Base-by-base conservation (phyloP, 441 rosid species). In the Mallotus japonicus region DNA sequence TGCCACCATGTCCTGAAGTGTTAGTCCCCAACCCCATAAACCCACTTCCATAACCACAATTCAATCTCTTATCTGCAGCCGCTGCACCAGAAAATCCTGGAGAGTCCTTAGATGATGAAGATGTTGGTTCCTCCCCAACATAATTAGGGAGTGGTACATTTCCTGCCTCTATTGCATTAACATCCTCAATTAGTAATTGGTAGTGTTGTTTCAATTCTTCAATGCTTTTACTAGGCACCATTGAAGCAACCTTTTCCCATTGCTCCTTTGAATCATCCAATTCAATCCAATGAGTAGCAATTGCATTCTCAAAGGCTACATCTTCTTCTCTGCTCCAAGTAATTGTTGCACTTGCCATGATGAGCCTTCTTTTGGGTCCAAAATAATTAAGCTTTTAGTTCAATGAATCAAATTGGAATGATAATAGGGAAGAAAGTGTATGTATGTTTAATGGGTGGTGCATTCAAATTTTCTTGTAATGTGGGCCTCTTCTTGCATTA, bases 311-410 rank as follows among this genome's bases (percentile, higher is more conserved):
- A 66, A 92, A 92, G 14, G 92, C 87, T 71, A 83, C 87, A 46
- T 92, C 94, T 75, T 90, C 97, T 72, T 86, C 97, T 78, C 83
- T 87, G 79, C 86, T 90, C 97, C 97, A 92, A 51, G 62, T 70
- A 42, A 60, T 72, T 68, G 77, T 72, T 68, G 77, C 83, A 75
- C 79, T 81, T 68, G 83, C 86, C 97, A 90, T 90, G 76, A 57
- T 73, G 73, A 56, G 46, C 0, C 3, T 66, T 67, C 61, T 72
- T 51, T 72, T 67, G 37, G 69, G n/a, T 53, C 42, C 40, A 10
- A 6, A 44, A 58, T 22, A 6, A 22, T 11, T 9, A 2, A 3
- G 1, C 14, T n/a, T 56, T 37, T 7, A 13, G 60, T 20, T 70
- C 67, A 40, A 56, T 74, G 70, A 47, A 50, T 47, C 58, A 11